These are phyloP conservation scores for Sphaceloma murrayae DNA, from an alignment of 2,329 filamentous ascomycete genomes.

Conservation along the genomic window DNA sequence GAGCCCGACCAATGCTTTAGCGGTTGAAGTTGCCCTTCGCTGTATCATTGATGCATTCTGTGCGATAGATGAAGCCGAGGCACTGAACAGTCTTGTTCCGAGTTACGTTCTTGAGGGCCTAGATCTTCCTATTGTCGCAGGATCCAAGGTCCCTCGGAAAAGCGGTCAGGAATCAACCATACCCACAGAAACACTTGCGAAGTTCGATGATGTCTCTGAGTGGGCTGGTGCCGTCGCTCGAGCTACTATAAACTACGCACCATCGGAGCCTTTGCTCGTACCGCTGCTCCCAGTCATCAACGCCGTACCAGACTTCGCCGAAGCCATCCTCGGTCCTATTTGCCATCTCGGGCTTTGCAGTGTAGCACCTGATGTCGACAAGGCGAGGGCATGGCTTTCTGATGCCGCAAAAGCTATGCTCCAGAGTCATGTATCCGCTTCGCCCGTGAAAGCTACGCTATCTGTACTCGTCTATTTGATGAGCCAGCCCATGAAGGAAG, in stretches of 20 bases:
- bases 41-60: constrained; percentile 1
- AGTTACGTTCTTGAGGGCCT: constrained; percentile 10
- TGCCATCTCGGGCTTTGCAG: constrained; percentile 73
- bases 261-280: constrained; percentile 52
- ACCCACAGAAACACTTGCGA: no score
- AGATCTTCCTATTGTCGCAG: neutral
- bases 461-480: constrained; percentile 80
- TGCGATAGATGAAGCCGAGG: neutral
- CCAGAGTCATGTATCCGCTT: constrained; percentile 39
- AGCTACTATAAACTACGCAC: no score
- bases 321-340: constrained; percentile 45
- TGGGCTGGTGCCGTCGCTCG: neutral
- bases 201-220: no score
- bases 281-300: constrained; percentile 39
- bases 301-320: constrained; percentile 3
- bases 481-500: constrained; percentile 63
- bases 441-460: constrained; percentile 63
- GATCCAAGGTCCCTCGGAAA: neutral
- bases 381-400: constrained; percentile 55
- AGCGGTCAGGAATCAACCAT: no score
- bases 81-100: constrained; percentile 63
- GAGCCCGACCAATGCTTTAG: neutral
- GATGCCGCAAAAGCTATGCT: constrained; percentile 43
- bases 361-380: constrained; percentile 48
- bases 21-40: neutral